Conservation (phyloP, 106 monocot genomes). For the Phalaenopsis equestris region DNA sequence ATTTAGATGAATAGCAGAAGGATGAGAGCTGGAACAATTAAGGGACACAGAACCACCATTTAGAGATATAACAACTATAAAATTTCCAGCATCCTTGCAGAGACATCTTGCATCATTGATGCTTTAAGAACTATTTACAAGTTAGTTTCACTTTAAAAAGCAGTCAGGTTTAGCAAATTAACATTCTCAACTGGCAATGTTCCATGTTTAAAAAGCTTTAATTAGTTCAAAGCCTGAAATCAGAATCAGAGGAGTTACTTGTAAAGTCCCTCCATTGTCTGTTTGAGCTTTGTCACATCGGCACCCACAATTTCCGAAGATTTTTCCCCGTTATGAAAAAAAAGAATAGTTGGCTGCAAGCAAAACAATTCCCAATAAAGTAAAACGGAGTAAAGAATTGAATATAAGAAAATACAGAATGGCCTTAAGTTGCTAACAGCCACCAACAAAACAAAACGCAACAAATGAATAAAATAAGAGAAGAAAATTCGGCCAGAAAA, state of each 20-base stretch:
- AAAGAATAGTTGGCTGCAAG: constrained; percentile 20
- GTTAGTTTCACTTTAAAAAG: background rate
- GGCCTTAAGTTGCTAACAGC: background rate
- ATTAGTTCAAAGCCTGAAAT: background rate
- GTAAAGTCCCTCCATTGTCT: constrained; percentile 19
- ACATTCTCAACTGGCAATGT: background rate
- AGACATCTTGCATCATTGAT: too few relatives aligned
- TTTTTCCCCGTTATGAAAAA: constrained; percentile 20
- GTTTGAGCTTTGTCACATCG: constrained; percentile 10
- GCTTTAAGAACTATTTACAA: background rate
- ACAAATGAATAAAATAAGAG: background rate
- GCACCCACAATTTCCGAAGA: constrained; percentile 25
- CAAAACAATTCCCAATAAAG: background rate
- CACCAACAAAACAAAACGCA: background rate
- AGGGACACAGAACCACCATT: too few relatives aligned
- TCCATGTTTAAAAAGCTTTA: background rate
- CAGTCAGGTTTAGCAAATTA: background rate
- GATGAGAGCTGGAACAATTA: too few relatives aligned
- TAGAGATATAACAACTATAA: too few relatives aligned
- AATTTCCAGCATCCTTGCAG: too few relatives aligned
- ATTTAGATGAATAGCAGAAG: too few relatives aligned
- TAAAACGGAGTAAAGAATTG: background rate
- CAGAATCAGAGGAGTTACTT: constrained; percentile 12
- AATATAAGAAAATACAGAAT: background rate
- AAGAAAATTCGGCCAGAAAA: background rate